Evolutionary conservation across 176 grass and related monocot species (phyloP), one percentile per base, ranked within the genome.

Genomic region (Oryza brachyantha): DNA sequence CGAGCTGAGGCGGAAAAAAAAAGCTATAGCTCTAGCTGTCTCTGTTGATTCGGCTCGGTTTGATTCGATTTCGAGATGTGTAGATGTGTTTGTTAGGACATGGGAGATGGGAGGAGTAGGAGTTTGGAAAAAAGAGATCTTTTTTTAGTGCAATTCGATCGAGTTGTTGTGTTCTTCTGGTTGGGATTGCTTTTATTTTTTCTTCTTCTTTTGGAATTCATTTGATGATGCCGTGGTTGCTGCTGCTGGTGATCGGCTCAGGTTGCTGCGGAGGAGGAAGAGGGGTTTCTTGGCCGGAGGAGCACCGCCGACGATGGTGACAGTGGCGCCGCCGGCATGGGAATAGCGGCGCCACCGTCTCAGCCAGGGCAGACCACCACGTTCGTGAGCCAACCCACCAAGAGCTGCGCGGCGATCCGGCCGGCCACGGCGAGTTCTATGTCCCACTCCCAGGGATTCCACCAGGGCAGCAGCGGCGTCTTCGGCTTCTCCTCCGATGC

Each of bases 391-490:
- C 66, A 65, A 48, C 46, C 17, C 17, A 52, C 35, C 5, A 89
- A 73, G 82, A 81, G 62, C 74, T 77, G 14, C 39, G 22, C 48
- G 61, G 28, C 83, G 67, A 21, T 52, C 48, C 78, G 76, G 40
- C 25, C 79, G 66, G 81, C 77, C 37, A 19, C 72, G 28, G 77
- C 77, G 82, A 73, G 38, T 76, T 89, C 96, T 93, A 99, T 99
- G 96, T 95, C 96, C 86, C 89, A 94, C 89, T 94, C 95, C 74
- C 90, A 93, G 79, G 90, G 92, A 52, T 99, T 99, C 92, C 92
- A 91, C 72, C 91, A 91, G 70, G 85, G 74, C 81, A 86, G 81
- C 80, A n/a, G 83, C 83, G 88, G 88, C 83, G 80, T 86, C 83
- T 94, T 86, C 80, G 77, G 86, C 80, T 94, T 88, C 83, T 88